Evolutionary conservation across 768 basidiomycete genomes (phyloP).

Genomic region (Naganishia kalamii): DNA sequence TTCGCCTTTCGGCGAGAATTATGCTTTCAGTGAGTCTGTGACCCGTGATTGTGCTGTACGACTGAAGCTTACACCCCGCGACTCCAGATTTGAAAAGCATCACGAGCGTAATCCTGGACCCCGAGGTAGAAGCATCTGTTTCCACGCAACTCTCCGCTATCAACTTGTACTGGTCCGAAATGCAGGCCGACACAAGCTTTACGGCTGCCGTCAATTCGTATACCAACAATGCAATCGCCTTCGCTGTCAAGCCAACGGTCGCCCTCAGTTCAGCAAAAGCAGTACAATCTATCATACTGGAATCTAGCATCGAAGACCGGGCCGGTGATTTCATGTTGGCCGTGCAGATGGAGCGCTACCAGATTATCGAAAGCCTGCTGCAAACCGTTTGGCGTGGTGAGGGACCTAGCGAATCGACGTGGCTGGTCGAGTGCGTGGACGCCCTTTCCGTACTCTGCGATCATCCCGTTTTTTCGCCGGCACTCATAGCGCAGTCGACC

Average conservation of each 20-base stretch:
- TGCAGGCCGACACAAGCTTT: constrained; percentile 11
- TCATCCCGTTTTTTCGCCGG: constrained; percentile 7
- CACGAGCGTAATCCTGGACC: background rate
- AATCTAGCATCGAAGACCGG: constrained; percentile 10
- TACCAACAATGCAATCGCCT: constrained; percentile 5
- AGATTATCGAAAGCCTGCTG: constrained; percentile 15
- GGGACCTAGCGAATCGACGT: background rate
- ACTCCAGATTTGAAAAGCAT: background rate
- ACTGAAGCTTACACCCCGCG: background rate
- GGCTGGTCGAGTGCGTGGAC: constrained; percentile 1
- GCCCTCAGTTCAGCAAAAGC: constrained; percentile 10
- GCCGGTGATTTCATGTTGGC: constrained; percentile 14
- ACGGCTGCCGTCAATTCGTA: constrained; percentile 1
- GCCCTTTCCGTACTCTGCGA: constrained; percentile 14
- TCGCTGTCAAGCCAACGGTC: background rate
- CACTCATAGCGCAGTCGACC: background rate
- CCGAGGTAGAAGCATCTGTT: background rate
- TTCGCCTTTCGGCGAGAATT: constrained; percentile 12
- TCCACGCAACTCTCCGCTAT: constrained; percentile 1
- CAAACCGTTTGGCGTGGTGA: constrained; percentile 14
- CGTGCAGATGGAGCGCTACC: constrained; percentile 15
- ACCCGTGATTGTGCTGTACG: background rate
- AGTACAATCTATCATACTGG: background rate
- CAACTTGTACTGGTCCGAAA: constrained; percentile 16
- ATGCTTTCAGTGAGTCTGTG: constrained; percentile 15